Evolutionary conservation across 495 filamentous ascomycete species (phyloP), one percentile per base, ranked within the genome.

Genomic region (Podospora bellae-mahoneyi): DNA sequence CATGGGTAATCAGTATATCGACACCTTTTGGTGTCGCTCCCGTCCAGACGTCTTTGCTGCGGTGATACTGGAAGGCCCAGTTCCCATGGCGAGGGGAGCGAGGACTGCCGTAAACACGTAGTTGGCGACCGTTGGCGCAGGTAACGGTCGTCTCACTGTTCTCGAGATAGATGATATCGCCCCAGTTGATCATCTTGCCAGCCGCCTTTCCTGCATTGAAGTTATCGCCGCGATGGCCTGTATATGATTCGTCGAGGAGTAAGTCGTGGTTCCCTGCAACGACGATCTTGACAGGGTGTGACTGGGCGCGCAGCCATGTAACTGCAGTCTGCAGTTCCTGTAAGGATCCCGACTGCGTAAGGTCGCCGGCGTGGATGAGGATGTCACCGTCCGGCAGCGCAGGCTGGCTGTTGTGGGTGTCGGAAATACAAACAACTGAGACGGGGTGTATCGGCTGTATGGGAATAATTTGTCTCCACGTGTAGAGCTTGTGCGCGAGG

Each of bases 361-460:
- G 82, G 76, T 97, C 93, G n/a, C 93, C 94, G 18, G 92, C 91
- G 72, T 97, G 94, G 64, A 97, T 89, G 16, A 97, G 83, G 4
- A 97, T 83, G 69, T 97, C 93, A 23, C 91, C 93, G 26, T 85
- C 79, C 4, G 93, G 93, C 2, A 96, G 78, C 5, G 77, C 75
- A 62, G 83, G 79, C 19, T 78, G 77, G 69, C 84, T 86, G 78
- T 90, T 87, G 79, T 97, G 93, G 3, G 93, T 96, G 79, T 97
- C 93, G 6, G 93, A 94, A 60, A 97, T 87, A 76, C 92, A 97
- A 67, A 94, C 88, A 55, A 96, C 58, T 3, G 69, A 68, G 53
- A 74, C 59, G 1, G 65, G 53, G 30, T 64, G 19, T 13, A 39
- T 34, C 4, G 66, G 63, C 7, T 57, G 54, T 2, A 44, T 30